Conservation (phyloP, 208 protist genomes). For the Leishmania guyanensis region DNA sequence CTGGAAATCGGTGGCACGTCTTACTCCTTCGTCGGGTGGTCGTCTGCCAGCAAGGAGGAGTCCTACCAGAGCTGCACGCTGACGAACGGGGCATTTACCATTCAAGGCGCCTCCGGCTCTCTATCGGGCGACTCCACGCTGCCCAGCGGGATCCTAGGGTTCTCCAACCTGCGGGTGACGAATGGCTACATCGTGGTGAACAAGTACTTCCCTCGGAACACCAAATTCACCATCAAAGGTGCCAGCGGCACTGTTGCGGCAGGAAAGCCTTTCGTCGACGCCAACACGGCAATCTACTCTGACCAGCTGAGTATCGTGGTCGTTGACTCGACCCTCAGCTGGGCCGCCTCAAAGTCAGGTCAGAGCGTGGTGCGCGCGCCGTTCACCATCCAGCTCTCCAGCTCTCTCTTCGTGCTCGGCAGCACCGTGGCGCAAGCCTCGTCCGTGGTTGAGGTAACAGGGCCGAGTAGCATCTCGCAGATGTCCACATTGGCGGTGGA, state of each 20-base stretch:
- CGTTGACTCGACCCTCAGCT: neutral
- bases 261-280: conserved; percentile 3
- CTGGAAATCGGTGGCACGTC: neutral
- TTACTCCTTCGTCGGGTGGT: conserved; percentile 3
- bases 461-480: neutral
- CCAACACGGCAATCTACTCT: neutral
- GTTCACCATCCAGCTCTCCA: conserved; percentile 2
- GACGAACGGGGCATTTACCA: neutral
- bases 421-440: neutral
- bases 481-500: conserved; percentile 4
- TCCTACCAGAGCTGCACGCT: neutral
- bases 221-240: neutral
- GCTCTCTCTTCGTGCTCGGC: conserved; percentile 7
- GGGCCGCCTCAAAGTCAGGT: neutral
- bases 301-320: conserved; percentile 5
- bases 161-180: neutral
- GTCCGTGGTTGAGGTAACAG: neutral
- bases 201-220: neutral
- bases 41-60: neutral
- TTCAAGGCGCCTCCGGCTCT: neutral
- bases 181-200: conserved; percentile 4
- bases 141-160: neutral
- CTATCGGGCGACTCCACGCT: neutral
- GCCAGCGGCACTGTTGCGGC: conserved; percentile 1
- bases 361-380: conserved; percentile 6